Evolutionary conservation across 2,329 filamentous ascomycete genomes (phyloP).

Genomic region (Albifimbria verrucaria): DNA sequence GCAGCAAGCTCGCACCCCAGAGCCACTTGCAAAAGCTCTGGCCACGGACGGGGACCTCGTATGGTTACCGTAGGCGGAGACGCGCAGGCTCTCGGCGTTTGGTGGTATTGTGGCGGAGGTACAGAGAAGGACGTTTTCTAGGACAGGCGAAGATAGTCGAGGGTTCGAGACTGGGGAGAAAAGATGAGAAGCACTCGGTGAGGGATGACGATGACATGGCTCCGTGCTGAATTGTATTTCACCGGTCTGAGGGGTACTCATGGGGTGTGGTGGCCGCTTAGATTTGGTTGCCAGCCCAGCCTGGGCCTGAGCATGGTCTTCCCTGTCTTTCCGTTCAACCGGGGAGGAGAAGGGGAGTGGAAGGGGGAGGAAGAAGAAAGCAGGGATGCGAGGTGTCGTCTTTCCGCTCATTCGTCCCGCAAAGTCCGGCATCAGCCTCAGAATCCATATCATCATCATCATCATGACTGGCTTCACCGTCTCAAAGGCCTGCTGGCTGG

Average conservation of each 20-base stretch:
- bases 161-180: constrained; percentile 25
- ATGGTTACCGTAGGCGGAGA: no score
- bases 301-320: neutral
- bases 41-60: no score
- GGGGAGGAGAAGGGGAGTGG: neutral
- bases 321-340: neutral
- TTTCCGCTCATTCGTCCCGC: neutral
- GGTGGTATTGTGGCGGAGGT: constrained; percentile 22
- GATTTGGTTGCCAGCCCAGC: neutral
- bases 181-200: constrained; percentile 36
- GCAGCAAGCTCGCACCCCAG: no score
- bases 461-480: neutral
- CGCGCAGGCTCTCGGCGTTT: constrained; percentile 5
- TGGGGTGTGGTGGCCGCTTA: neutral
- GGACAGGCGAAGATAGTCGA: constrained; percentile 30
- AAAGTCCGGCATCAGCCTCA: neutral
- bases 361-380: neutral
- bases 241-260: constrained; percentile 34
- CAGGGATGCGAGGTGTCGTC: neutral
- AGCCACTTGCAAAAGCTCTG: no score
- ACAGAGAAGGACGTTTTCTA: constrained; percentile 13
- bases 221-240: constrained; percentile 38
- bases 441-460: neutral
- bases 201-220: constrained; percentile 30
- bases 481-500: neutral